A percentile compares a stretch with the other conserved stretches of the same genome.
Conservation (phyloP, 2,329 filamentous ascomycete genomes). For the Arthrobotrys sphaeroides region DNA sequence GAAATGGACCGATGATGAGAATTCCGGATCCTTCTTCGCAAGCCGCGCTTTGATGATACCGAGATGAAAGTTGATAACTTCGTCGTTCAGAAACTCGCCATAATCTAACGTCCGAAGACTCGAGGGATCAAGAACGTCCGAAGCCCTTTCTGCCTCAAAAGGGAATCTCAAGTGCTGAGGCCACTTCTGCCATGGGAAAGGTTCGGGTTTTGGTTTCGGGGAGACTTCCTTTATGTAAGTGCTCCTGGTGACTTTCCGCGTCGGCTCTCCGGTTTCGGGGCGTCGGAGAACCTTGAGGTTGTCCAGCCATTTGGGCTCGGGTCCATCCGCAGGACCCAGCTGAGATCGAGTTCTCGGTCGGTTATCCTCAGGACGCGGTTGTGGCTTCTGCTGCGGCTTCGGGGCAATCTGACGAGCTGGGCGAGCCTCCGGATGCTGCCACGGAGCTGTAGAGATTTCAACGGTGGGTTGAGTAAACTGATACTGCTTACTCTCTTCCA, state of each 20-base stretch:
- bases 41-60: slow-evolving; percentile 69
- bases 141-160: slow-evolving; percentile 65
- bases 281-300: not conserved
- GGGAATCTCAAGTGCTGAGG: slow-evolving; percentile 42
- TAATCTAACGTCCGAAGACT: slow-evolving; percentile 83
- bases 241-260: slow-evolving; percentile 1
- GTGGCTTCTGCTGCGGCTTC: not conserved
- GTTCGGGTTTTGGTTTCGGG: slow-evolving; percentile 14
- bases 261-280: not conserved
- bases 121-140: slow-evolving; percentile 73
- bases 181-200: slow-evolving; percentile 26
- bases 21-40: slow-evolving; percentile 66
- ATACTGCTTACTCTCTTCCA: not conserved
- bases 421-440: not conserved
- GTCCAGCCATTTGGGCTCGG: slow-evolving; percentile 61
- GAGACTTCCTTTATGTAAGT: not conserved
- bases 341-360: not conserved
- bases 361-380: not conserved
- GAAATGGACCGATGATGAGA: slow-evolving; percentile 77
- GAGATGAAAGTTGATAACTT: slow-evolving; percentile 82
- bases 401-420: not conserved
- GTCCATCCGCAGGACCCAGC: slow-evolving; percentile 57
- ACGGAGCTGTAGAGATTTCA: not conserved
- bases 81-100: slow-evolving; percentile 90
- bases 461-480: not conserved